Evolutionary conservation across 108 stramenopile species (phyloP).

Genomic region (Schizochytrium sp.): DNA sequence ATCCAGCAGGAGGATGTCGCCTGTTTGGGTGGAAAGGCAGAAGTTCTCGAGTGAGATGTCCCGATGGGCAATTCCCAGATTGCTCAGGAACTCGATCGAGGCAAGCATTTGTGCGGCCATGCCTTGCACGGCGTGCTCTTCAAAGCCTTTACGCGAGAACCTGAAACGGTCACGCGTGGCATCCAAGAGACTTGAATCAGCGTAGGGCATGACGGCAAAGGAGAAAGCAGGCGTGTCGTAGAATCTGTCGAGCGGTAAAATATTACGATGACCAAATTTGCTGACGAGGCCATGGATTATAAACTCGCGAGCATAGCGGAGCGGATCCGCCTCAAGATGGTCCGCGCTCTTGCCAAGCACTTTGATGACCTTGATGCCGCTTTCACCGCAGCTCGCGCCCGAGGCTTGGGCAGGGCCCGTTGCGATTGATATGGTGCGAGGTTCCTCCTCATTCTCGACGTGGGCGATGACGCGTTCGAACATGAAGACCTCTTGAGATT

Average conservation of each 20-base stretch:
- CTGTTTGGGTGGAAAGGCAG: neutral
- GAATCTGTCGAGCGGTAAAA: neutral
- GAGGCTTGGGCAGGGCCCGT: neutral
- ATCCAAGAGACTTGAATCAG: neutral
- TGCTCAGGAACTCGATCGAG: neutral
- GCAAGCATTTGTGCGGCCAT: neutral
- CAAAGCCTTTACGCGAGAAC: neutral
- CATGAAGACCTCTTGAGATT: neutral
- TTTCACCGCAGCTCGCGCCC: neutral
- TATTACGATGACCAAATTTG: neutral
- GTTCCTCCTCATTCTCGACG: neutral
- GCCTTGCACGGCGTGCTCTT: neutral
- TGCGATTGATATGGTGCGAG: neutral
- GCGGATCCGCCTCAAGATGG: neutral
- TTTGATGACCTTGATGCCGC: neutral
- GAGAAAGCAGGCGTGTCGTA: neutral
- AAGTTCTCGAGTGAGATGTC: neutral
- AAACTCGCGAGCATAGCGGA: neutral
- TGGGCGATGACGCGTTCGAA: neutral
- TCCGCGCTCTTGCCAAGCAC: neutral
- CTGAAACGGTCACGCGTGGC: neutral
- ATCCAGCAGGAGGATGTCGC: neutral
- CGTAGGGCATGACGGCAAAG: neutral
- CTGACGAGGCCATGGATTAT: neutral
- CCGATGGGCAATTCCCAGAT: neutral